These are phyloP conservation scores for Macrolepiota fuliginosa DNA, from an alignment of 768 basidiomycete species.

Conservation along the genomic window DNA sequence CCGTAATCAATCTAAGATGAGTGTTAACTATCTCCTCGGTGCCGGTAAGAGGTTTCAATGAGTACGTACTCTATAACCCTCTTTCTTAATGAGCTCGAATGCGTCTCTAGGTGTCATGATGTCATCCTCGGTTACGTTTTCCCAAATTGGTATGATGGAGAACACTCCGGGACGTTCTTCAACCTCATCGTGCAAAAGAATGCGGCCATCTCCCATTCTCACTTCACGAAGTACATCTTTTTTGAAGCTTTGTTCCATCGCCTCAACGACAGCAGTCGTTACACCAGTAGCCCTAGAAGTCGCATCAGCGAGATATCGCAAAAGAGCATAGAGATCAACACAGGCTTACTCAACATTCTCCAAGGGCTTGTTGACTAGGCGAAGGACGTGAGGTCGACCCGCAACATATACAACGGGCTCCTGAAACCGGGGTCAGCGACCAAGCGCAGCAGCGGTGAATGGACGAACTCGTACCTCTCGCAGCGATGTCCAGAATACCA, in stretches of 20 bases:
- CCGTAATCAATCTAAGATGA: slow-evolving; percentile 71
- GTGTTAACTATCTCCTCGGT: neutral
- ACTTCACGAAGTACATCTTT: slow-evolving; percentile 84
- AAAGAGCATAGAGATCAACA: neutral
- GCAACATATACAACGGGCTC: slow-evolving; percentile 93
- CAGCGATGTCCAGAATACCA: slow-evolving; percentile 91
- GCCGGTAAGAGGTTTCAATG: neutral
- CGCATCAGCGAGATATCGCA: neutral
- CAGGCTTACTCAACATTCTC: slow-evolving; percentile 92
- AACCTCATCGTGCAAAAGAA: slow-evolving; percentile 93
- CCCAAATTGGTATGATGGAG: slow-evolving; percentile 93
- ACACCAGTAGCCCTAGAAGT: slow-evolving; percentile 85
- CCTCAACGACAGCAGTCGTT: slow-evolving; percentile 85
- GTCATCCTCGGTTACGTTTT: slow-evolving; percentile 74
- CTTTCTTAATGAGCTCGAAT: slow-evolving; percentile 67
- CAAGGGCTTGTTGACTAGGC: slow-evolving; percentile 81
- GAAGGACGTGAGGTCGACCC: slow-evolving; percentile 86
- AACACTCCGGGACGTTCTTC: slow-evolving; percentile 91
- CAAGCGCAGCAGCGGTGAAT: slow-evolving; percentile 6
- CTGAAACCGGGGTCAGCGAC: slow-evolving; percentile 30
- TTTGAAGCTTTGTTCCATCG: slow-evolving; percentile 88
- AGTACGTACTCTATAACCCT: slow-evolving; percentile 68
- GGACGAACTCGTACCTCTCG: slow-evolving; percentile 61
- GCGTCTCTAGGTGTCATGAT: slow-evolving; percentile 88
- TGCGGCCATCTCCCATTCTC: slow-evolving; percentile 64